Base-by-base conservation (phyloP, 352 stramenopile species). In the Pythium vanterpoolii region DNA sequence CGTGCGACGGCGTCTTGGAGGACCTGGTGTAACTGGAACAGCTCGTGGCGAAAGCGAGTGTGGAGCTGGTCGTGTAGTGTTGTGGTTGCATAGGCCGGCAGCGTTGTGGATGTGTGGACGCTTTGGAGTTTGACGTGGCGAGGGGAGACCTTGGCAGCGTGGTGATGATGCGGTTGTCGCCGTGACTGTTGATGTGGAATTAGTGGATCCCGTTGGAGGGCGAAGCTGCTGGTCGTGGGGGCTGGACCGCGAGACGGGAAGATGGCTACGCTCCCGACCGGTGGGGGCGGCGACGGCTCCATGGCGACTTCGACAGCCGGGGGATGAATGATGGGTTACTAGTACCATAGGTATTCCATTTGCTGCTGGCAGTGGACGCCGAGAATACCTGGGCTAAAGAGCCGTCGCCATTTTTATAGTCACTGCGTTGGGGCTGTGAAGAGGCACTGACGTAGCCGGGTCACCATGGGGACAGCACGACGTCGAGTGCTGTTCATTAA, bases 11-110 rank as follows among this genome's bases (percentile, higher is more conserved):
- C 64, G 46, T 91, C 79, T 0, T 70, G 68, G 11, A 91, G 58
- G 10, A 86, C 50, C 60, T 91, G 82, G 46, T 89, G 79, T 52
- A 91, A 86, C 33, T 77, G 73, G 51, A 91, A 83, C 3, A 91
- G 69, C 38, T 89, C 77, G 45, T 88, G 73, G 6, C 68, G 75
- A 38, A 86, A 84, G 42, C 72, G 76, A 24, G 51, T 56, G 36
- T 71, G 57, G 40, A 79, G 48, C 30, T 79, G 68, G 27, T 77
- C 71, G 30, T 66, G 67, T 6, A 84, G 50, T 18, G 71, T 43
- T 2, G 71, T 45, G 1, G 58, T 63, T 34, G 30, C 53, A 19
- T 69, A 69, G n/a, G 39, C 21, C 3, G 61, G 53, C 11, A 58
- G 39, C 14, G 54, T 27, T 16, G 51, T 6, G 4, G 13, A 43